Evolutionary conservation across 257 asterid genomes (phyloP), one percentile per base, ranked within the genome.

Genomic region (Rauvolfia tetraphylla): DNA sequence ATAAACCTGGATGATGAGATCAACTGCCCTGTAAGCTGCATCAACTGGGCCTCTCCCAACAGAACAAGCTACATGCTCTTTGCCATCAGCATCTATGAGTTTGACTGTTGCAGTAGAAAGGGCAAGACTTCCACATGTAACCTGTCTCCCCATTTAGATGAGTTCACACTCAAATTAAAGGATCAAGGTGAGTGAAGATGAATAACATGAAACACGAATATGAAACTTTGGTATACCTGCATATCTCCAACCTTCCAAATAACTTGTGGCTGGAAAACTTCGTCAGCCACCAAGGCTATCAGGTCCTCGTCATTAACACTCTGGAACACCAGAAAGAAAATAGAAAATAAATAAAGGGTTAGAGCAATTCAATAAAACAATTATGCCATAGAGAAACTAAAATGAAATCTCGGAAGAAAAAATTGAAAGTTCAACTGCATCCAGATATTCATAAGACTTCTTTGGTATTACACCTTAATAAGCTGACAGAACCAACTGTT

Each of bases 31-130:
- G 70, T 92, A 95, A 49, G 98, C 96, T 46, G 99, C 98, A 84
- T 92, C 98, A 79, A 95, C 97, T 4, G 99, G 99, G 74, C 99
- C 99, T 7, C 94, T 90, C 83, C 99, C 99, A 77, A 92, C 94
- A 72, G 99, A 90, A 85, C 96, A 95, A 70, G 91, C 84, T 76
- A 92, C 81, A 74, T 87, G 96, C 83, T 84, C 93, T 4, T 74
- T 76, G 46, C 94, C 97, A 76, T 90, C 77, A 0, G 84, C 86
- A 71, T 87, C 94, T 78, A 81, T 76, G 75, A 95, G 96, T 83
- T 90, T 95, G 73, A 92, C 96, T 0, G 98, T 95, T 25, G 98
- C 98, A 31, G 99, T 95, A 77, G 99, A 89, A 81, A 95, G 98
- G 80, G 96, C 97, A 71, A 92, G 98, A 75, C 85, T 85, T 78